Evolutionary conservation across 2,329 filamentous ascomycete genomes (phyloP).

Genomic region (Colletotrichum chrysophilum): DNA sequence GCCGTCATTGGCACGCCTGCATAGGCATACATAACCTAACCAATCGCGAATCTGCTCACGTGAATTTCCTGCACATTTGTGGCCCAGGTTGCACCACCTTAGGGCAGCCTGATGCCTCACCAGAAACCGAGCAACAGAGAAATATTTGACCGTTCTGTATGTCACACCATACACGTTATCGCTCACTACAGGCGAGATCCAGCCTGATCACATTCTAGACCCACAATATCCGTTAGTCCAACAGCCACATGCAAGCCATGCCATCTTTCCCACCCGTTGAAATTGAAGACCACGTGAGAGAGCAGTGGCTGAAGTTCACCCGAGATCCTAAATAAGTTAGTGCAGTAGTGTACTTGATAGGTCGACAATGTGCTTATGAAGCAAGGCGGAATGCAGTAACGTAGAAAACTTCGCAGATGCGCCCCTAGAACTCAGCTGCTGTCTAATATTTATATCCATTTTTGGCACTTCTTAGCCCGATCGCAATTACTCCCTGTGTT

Average conservation of each 20-base stretch:
- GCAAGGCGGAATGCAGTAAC: too few relatives aligned
- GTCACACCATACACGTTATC: too few relatives aligned
- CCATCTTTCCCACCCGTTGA: neutral
- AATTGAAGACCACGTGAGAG: neutral
- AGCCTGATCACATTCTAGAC: fast-evolving
- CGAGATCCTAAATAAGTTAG: too few relatives aligned
- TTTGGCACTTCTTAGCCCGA: too few relatives aligned
- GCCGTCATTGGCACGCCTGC: neutral
- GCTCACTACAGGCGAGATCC: neutral
- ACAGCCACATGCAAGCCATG: neutral
- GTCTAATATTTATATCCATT: too few relatives aligned
- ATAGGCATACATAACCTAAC: neutral
- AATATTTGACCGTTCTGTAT: neutral
- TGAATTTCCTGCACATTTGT: fast-evolving
- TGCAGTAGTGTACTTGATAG: too few relatives aligned
- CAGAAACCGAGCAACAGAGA: neutral
- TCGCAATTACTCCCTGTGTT: too few relatives aligned
- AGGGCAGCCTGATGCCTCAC: neutral
- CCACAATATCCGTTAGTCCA: too few relatives aligned
- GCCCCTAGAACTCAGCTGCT: too few relatives aligned
- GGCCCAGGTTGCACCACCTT: neutral
- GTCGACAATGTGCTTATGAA: too few relatives aligned
- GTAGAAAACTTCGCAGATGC: too few relatives aligned
- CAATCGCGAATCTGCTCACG: neutral
- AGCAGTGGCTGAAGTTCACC: neutral